Base-by-base conservation (phyloP, 2,329 filamentous ascomycete species). In the Paramyrothecium sp. region DNA sequence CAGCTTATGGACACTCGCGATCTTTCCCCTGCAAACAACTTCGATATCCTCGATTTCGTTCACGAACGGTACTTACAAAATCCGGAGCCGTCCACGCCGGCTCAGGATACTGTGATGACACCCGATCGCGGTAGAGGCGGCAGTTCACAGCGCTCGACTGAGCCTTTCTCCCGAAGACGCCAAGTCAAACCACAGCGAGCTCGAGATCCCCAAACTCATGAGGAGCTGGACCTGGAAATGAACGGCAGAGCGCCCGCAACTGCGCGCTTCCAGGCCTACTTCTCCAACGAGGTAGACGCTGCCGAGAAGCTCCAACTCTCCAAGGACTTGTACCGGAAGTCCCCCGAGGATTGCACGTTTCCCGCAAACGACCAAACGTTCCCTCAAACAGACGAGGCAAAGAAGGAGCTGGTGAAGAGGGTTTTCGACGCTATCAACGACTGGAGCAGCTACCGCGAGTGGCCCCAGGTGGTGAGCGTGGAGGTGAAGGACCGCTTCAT, bases 341-440 rank as follows among this genome's bases (percentile, higher is more conserved):
- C 58, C 11, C 52, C 33, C 13, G 61, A 60, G 13, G 34, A 44
- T 23, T 63, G 59, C 51, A 61, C 61, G 19, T 58, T 51, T 34
- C 63, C 63, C 17, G 41, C 21, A 11, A 47, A 54, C 1, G 63
- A 66, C 47, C 19, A 30, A 7, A 59, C 60, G 2, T 66, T 65
- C 41, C 62, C 63, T 3, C 19, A 21, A 2, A 44, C 48, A 17
- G 57, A 61, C 5, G 54, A 22, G 1, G 59, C 58, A n/a, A 61
- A 51, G 51, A 30, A 56, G 13, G 51, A n/a, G 7, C 54, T 55
- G n/a, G 61, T 64, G 11, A 55, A 55, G 51, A 54, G 56, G 17
- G 41, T 66, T 2, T 61, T 67, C 33, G 58, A 65, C 5, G 62
- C 66, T 51, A 65, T 69, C 51, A 62, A 57, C 23, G 62, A 67